Evolutionary conservation across 1,284 basidiomycete genomes (phyloP).

Genomic region (Hymenochaete sp.): DNA sequence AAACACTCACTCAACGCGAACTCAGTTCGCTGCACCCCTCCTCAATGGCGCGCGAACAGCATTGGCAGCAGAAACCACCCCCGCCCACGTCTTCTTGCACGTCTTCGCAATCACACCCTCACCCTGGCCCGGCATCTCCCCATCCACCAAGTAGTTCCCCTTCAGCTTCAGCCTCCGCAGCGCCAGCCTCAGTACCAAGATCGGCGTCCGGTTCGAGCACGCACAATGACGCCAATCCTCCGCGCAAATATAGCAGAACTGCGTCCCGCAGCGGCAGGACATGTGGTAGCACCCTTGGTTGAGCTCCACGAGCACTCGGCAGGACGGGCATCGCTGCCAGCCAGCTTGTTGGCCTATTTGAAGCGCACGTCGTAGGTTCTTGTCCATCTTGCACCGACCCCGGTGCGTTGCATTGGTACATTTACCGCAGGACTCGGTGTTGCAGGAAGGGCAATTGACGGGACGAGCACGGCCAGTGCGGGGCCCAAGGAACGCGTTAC

Average conservation of each 20-base stretch:
- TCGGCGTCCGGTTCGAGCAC: no score
- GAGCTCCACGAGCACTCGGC: slow-evolving; percentile 36
- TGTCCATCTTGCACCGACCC: slow-evolving; percentile 27
- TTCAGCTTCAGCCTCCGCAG: slow-evolving; percentile 6
- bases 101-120: slow-evolving; percentile 7
- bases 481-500: slow-evolving; percentile 46
- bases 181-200: slow-evolving; percentile 3
- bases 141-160: slow-evolving; percentile 13
- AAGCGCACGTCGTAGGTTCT: slow-evolving; percentile 26
- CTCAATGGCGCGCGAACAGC: no score
- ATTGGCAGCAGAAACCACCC: no score
- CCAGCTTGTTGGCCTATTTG: slow-evolving; percentile 34
- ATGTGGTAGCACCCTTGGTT: slow-evolving; percentile 42
- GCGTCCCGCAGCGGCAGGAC: slow-evolving; percentile 39
- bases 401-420: slow-evolving; percentile 21
- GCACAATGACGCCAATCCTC: slow-evolving; percentile 8
- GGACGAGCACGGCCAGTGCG: slow-evolving; percentile 31
- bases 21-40: no score
- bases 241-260: slow-evolving; percentile 47
- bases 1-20: no score
- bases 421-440: slow-evolving; percentile 6
- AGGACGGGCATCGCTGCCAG: slow-evolving; percentile 44
- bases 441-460: slow-evolving; percentile 32
- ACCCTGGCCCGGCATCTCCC: slow-evolving; percentile 1
- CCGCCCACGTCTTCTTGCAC: slow-evolving; percentile 14